Evolutionary conservation across 108 stramenopile genomes (phyloP), one percentile per base, ranked within the genome.

Genomic region (Fistulifera pelliculosa): DNA sequence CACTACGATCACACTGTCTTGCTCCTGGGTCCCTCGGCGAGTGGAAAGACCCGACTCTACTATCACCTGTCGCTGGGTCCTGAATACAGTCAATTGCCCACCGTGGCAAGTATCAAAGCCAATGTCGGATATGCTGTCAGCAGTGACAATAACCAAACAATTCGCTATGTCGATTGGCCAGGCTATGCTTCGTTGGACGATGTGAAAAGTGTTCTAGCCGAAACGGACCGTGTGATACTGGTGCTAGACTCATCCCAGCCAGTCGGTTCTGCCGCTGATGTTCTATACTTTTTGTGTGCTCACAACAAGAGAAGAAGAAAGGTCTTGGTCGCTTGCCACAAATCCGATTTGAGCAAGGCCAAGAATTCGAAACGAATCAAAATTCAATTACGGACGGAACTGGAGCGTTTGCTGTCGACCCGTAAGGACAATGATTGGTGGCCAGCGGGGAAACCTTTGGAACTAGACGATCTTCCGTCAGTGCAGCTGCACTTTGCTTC

Each of bases 281-380:
- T 76, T n/a, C 40, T 86, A 28, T 80, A 80, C 53, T 45, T 8
- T 21, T 19, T 45, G 44, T 17, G 19, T 11, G 11, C 4, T 6
- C 48, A 51, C 17, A 18, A 50, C n/a, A 39, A 51, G 38, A 25
- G 22, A 25, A 38, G n/a, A n/a, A n/a, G 16, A 24, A 27, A 41
- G 13, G 63, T 90, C 49, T 58, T 86, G 51, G 68, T 86, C 16
- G 76, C 70, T 31, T 81, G 82, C 44, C 79, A 83, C 58, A 84
- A 86, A 51, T 45, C 50, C 21, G 77, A 85, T 51, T 31, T 40
- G 3, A 47, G 65, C 35, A 77, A 76, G 52, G 71, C 80, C 31
- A 86, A 86, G 57, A 90, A 90, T 74, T 56, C 61, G 43, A 70
- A 71, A 54, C 69, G 89, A 22, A 74, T 90, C 47, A 81, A 79